A percentile compares a stretch with the other conserved stretches of the same genome.
Evolutionary conservation across 345 rosid species (phyloP).

Genomic region (Conringia planisiliqua): DNA sequence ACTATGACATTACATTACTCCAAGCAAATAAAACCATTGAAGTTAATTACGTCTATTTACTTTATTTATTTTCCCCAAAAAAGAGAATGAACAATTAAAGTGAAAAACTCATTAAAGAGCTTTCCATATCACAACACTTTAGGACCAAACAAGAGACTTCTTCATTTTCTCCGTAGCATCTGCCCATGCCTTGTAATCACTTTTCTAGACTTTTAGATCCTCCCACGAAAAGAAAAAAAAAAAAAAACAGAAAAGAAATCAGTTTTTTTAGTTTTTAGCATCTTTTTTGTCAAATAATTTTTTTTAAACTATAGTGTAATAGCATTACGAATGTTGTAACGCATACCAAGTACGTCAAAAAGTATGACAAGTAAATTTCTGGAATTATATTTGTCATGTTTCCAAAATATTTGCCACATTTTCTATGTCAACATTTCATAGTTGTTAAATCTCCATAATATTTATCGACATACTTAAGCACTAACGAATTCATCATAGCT

Average conservation of each 20-base stretch:
- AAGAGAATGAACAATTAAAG: neutral
- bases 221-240: neutral
- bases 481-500: neutral
- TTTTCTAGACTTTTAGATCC: conserved; percentile 26
- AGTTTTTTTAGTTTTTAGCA: neutral
- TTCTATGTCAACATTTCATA: neutral
- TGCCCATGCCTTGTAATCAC: conserved; percentile 36
- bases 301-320: neutral
- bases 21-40: neutral
- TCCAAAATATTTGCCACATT: neutral
- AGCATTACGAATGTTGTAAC: neutral
- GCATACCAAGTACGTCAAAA: neutral
- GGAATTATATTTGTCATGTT: neutral
- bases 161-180: conserved; percentile 28
- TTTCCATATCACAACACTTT: conserved; percentile 26
- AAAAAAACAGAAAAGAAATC: neutral
- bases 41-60: neutral
- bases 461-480: neutral
- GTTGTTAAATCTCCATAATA: neutral
- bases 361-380: neutral
- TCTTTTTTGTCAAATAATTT: neutral
- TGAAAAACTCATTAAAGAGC: conserved; percentile 28
- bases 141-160: conserved; percentile 33
- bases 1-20: neutral
- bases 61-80: neutral